phyloP scores from a whole-genome alignment of 2,329 filamentous ascomycete species.

The Fusarium sp. region DNA sequence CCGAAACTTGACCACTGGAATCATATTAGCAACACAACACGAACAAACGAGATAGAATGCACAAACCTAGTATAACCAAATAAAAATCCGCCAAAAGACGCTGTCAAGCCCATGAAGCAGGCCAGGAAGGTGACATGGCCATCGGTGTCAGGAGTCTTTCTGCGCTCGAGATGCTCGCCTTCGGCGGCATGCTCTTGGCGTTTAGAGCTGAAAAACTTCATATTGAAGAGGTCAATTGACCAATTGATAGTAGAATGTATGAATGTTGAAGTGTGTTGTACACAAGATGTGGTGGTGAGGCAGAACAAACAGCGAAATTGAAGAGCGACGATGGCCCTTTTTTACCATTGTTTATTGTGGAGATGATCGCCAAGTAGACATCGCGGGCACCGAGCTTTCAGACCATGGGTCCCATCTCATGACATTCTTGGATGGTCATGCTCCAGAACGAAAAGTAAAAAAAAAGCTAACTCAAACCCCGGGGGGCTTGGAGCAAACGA shows the following conservation, averaged over 20 bases:
- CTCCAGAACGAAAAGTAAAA: constrained; percentile 27
- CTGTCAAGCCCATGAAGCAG: constrained; percentile 60
- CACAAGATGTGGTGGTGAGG: constrained; percentile 16
- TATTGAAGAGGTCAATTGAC: constrained; percentile 21
- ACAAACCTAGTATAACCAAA: constrained; percentile 67
- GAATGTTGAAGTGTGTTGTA: constrained; percentile 8
- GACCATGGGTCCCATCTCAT: constrained; percentile 36
- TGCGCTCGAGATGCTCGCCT: constrained; percentile 37
- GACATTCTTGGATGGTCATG: constrained; percentile 34
- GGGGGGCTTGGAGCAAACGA: constrained; percentile 31
- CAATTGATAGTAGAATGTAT: constrained; percentile 15
- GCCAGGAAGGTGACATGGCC: constrained; percentile 55
- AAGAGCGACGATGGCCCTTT: constrained; percentile 31
- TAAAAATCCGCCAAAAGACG: constrained; percentile 54
- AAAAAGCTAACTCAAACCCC: constrained; percentile 29
- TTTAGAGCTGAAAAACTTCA: constrained; percentile 38
- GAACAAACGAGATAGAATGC: background rate
- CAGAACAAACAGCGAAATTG: background rate
- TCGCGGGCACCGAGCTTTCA: constrained; percentile 28
- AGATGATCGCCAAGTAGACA: constrained; percentile 25
- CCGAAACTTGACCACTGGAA: constrained; percentile 67
- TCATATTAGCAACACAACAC: background rate
- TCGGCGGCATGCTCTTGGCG: constrained; percentile 35
- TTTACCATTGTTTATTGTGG: constrained; percentile 38
- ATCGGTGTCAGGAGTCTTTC: constrained; percentile 19